Conservation (phyloP, 345 rosid species). For the Arabidopsis suecica region DNA sequence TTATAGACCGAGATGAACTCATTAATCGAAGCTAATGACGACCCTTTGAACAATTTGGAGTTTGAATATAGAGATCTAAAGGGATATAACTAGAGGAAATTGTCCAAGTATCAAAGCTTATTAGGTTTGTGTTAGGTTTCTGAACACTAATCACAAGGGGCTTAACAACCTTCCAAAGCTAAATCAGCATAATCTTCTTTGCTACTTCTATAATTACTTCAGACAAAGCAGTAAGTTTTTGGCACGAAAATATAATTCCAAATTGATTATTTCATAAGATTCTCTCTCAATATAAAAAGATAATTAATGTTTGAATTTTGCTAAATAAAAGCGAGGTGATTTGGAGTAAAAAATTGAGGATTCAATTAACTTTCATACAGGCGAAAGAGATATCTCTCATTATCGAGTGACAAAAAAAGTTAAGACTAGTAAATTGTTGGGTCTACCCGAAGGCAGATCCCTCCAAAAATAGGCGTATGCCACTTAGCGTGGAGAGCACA, state of each 20-base stretch:
- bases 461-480: slow-evolving; percentile 51
- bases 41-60: neutral
- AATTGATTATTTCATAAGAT: neutral
- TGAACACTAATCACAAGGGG: slow-evolving; percentile 9
- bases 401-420: neutral
- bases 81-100: neutral
- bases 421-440: neutral
- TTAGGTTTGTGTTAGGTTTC: neutral
- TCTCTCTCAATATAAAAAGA: too few species aligned
- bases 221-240: neutral
- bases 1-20: slow-evolving; percentile 80
- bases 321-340: neutral
- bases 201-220: neutral
- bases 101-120: slow-evolving; percentile 11
- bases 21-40: slow-evolving; percentile 41
- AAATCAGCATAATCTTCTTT: neutral
- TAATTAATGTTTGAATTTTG: neutral
- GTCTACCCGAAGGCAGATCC: neutral
- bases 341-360: too few species aligned
- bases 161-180: slow-evolving; percentile 1
- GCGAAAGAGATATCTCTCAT: too few species aligned
- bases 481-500: slow-evolving; percentile 41
- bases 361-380: too few species aligned
- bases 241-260: neutral
- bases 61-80: neutral